These are phyloP conservation scores for Picea abies DNA, from an alignment of 83 land plant species.

Conservation along the genomic window DNA sequence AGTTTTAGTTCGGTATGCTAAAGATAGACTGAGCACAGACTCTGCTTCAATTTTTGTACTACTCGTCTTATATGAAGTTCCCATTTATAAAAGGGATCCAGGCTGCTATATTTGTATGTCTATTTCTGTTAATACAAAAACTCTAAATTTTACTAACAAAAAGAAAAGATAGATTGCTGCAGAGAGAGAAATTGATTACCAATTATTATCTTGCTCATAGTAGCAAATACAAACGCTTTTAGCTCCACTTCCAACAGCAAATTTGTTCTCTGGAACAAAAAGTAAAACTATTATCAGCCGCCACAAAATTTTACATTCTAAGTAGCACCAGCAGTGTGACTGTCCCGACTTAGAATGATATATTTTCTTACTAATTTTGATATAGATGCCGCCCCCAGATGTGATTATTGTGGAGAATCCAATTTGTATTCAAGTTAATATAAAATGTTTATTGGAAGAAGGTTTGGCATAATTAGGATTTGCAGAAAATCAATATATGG, in stretches of 20 bases:
- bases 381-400: too few species aligned
- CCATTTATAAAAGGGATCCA: too few species aligned
- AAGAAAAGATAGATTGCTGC: too few species aligned
- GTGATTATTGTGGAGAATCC: not conserved
- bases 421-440: not conserved
- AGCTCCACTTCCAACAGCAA: slow-evolving; percentile 99
- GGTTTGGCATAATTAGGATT: too few species aligned
- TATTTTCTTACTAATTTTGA: not conserved
- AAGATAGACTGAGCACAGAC: too few species aligned
- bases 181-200: slow-evolving; percentile 45
- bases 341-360: not conserved
- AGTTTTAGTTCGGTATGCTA: too few species aligned
- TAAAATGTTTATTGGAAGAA: not conserved
- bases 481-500: too few species aligned
- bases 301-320: slow-evolving; percentile 7
- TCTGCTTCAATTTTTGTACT: too few species aligned
- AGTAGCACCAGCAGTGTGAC: not conserved
- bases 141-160: too few species aligned
- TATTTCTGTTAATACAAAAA: too few species aligned
- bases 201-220: slow-evolving; percentile 98
- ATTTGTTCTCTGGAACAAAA: slow-evolving; percentile 83
- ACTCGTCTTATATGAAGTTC: too few species aligned
- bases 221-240: slow-evolving; percentile 98
- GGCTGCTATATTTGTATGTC: too few species aligned
- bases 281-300: not conserved